phyloP scores from a whole-genome alignment of 148 eudicot genomes.

The Euryodendron excelsum region DNA sequence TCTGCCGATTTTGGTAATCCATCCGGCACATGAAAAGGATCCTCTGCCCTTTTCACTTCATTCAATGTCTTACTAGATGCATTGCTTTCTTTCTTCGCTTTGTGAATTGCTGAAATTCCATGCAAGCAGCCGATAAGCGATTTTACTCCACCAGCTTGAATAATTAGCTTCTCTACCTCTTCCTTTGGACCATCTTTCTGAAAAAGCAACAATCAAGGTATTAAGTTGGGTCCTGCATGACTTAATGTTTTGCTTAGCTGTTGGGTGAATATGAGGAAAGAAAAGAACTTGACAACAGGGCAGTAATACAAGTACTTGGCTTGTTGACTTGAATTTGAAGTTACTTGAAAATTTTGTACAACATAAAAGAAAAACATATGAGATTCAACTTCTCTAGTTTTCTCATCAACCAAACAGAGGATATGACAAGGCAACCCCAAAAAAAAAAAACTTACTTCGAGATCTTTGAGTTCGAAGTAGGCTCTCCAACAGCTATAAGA shows the following conservation, averaged over 20 bases:
- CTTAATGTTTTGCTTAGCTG: too few species aligned
- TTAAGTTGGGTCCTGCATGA: background rate
- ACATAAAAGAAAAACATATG: background rate
- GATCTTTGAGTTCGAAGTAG: constrained; percentile 80
- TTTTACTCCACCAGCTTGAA: constrained; percentile 77
- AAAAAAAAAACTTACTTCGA: constrained; percentile 45
- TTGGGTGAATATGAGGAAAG: too few species aligned
- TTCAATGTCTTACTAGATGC: background rate
- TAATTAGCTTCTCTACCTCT: constrained; percentile 69
- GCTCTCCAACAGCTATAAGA: constrained; percentile 83
- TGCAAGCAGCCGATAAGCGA: constrained; percentile 67
- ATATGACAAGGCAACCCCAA: background rate
- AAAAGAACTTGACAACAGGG: too few species aligned
- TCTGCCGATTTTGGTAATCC: constrained; percentile 70
- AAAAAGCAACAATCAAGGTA: background rate
- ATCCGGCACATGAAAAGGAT: constrained; percentile 58
- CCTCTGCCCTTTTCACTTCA: background rate
- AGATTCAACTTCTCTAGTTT: background rate
- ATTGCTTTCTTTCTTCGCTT: constrained; percentile 34
- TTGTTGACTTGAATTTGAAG: too few species aligned
- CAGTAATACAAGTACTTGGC: background rate
- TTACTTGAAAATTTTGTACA: too few species aligned
- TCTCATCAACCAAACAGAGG: background rate
- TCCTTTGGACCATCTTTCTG: constrained; percentile 61
- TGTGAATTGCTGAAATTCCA: constrained; percentile 59